These are phyloP conservation scores for Teratosphaeria destructans DNA, from an alignment of 2,329 filamentous ascomycete species.

Conservation along the genomic window DNA sequence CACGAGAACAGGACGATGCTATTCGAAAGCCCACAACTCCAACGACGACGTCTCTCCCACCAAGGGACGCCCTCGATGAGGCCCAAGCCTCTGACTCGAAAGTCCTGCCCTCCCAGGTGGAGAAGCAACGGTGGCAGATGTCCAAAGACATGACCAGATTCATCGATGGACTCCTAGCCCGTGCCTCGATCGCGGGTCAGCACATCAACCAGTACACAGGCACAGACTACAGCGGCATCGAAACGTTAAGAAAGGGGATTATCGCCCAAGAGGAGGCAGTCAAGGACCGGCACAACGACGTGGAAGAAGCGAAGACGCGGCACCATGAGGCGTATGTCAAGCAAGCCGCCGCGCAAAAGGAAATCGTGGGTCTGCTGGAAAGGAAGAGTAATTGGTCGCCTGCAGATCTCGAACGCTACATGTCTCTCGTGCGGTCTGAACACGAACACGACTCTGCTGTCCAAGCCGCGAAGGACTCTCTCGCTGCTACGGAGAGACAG, in stretches of 20 bases:
- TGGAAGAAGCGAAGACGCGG: constrained; percentile 59
- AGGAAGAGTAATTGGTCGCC: constrained; percentile 89
- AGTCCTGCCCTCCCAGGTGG: constrained; percentile 39
- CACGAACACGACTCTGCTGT: constrained; percentile 88
- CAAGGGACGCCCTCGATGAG: neutral
- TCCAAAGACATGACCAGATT: constrained; percentile 56
- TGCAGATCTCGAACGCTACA: constrained; percentile 85
- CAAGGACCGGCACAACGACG: constrained; percentile 49
- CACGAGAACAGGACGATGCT: neutral
- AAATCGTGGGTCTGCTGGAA: constrained; percentile 87
- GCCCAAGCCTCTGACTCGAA: neutral
- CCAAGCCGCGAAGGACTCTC: constrained; percentile 55
- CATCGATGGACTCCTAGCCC: constrained; percentile 84
- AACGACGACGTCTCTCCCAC: neutral
- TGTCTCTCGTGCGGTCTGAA: constrained; percentile 79
- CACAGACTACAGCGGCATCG: constrained; percentile 74
- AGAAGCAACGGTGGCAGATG: constrained; percentile 44
- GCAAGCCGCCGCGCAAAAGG: constrained; percentile 81
- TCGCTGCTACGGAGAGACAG: constrained; percentile 66
- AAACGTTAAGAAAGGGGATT: constrained; percentile 72
- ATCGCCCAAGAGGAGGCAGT: constrained; percentile 51
- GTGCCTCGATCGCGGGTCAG: constrained; percentile 74
- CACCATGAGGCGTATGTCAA: constrained; percentile 79
- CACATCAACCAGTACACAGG: constrained; percentile 90
- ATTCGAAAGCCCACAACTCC: neutral